Evolutionary conservation across 495 filamentous ascomycete species (phyloP).

Genomic region (Corynascus novoguineensis): DNA sequence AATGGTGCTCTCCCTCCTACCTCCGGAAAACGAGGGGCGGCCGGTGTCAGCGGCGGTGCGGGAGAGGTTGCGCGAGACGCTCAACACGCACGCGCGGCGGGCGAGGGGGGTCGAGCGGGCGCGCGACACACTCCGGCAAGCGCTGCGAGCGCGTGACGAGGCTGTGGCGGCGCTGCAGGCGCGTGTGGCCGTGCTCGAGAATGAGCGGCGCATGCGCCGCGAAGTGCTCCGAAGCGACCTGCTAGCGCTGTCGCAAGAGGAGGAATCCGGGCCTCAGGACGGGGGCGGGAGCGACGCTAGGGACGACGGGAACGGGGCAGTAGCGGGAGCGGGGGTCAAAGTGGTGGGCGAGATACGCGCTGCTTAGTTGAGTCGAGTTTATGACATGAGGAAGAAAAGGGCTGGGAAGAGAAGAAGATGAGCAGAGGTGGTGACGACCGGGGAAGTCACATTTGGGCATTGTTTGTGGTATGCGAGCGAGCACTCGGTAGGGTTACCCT

Average conservation of each 20-base stretch:
- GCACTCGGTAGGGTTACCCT: too few species aligned
- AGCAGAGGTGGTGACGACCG: background rate
- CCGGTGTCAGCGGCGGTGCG: constrained; percentile 38
- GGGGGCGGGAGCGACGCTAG: background rate
- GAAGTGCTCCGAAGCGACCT: constrained; percentile 21
- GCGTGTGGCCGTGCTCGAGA: constrained; percentile 46
- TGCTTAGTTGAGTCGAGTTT: too few species aligned
- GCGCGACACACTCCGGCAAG: constrained; percentile 55
- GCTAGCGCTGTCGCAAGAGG: constrained; percentile 13
- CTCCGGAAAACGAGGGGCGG: too few species aligned
- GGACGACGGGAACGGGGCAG: background rate
- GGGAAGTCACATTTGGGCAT: background rate
- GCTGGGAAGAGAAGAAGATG: too few species aligned
- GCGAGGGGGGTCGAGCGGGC: constrained; percentile 54
- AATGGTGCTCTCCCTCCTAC: constrained; percentile 48
- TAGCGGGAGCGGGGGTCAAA: background rate
- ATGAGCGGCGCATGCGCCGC: constrained; percentile 45
- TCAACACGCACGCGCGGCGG: constrained; percentile 53
- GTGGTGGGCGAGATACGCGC: background rate
- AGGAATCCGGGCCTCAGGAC: background rate
- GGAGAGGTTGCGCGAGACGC: constrained; percentile 40
- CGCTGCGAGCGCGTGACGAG: constrained; percentile 57
- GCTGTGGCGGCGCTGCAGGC: constrained; percentile 49
- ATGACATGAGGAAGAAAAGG: too few species aligned
- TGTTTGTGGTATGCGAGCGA: too few species aligned